Conservation (phyloP, 1,139 yeast genomes). For the Nakaseomyces sp. region DNA sequence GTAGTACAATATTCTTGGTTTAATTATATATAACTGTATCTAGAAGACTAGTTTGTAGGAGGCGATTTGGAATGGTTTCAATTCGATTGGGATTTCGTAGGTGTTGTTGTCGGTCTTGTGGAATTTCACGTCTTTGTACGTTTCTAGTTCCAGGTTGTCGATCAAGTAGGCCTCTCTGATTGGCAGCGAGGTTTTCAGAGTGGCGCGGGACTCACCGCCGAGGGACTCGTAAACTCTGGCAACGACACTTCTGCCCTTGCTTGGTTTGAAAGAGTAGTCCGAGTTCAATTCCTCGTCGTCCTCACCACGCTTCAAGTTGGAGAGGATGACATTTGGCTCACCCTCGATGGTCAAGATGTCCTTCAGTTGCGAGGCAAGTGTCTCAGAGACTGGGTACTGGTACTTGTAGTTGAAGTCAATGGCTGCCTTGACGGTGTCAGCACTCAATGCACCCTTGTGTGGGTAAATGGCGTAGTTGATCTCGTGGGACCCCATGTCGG, state of each 20-base stretch:
- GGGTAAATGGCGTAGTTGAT: constrained; percentile 82
- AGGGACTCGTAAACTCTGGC: constrained; percentile 76
- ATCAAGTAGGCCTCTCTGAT: constrained; percentile 49
- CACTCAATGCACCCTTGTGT: constrained; percentile 57
- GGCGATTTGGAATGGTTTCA: constrained; percentile 74
- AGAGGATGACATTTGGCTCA: constrained; percentile 52
- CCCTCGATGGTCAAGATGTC: constrained; percentile 63
- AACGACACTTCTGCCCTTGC: constrained; percentile 43
- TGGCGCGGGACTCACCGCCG: constrained; percentile 64
- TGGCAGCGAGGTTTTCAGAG: constrained; percentile 36
- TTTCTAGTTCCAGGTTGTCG: constrained; percentile 59
- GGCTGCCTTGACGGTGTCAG: constrained; percentile 63
- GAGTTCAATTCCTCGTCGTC: constrained; percentile 54
- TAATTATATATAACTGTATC: background rate
- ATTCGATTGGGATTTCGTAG: constrained; percentile 38
- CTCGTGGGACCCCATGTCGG: constrained; percentile 84
- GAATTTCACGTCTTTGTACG: constrained; percentile 33
- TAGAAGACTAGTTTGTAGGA: constrained; percentile 45
- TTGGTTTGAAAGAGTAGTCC: constrained; percentile 25
- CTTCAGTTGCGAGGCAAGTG: constrained; percentile 61
- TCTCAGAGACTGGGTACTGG: constrained; percentile 37
- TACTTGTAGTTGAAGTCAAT: constrained; percentile 67
- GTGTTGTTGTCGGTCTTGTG: constrained; percentile 18
- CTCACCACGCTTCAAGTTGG: constrained; percentile 81
- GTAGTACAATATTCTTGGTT: too few species aligned